Conservation (phyloP, 805 yeast genomes). For the Wilhelminamyces savonicus region DNA sequence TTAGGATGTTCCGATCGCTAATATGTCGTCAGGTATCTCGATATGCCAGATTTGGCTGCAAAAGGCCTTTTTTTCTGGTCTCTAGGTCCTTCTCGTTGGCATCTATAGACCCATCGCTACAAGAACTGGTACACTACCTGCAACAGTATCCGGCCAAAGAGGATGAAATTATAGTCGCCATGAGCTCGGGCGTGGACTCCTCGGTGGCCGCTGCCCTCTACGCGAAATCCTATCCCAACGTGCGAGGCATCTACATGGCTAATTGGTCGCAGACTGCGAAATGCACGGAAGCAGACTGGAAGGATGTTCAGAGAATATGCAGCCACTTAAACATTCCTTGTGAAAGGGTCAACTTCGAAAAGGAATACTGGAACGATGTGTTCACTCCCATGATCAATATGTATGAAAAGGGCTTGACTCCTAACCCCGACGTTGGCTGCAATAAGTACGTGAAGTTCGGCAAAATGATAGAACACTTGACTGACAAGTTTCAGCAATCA, state of each 20-base stretch:
- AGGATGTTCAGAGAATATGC: constrained; percentile 67
- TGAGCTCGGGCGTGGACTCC: constrained; percentile 97
- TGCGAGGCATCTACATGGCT: constrained; percentile 84
- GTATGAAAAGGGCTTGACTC: constrained; percentile 73
- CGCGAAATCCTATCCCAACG: constrained; percentile 50
- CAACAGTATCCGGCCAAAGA: constrained; percentile 42
- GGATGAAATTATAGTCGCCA: constrained; percentile 74
- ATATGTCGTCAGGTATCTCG: too few relatives aligned
- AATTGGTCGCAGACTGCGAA: constrained; percentile 72
- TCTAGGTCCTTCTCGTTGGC: too few relatives aligned
- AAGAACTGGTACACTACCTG: too few relatives aligned
- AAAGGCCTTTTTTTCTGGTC: too few relatives aligned
- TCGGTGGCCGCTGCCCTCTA: constrained; percentile 76
- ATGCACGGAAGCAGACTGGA: constrained; percentile 88
- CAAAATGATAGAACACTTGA: constrained; percentile 51
- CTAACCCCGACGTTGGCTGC: constrained; percentile 92
- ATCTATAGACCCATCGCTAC: too few relatives aligned
- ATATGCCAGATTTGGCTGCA: too few relatives aligned
- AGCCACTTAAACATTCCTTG: constrained; percentile 57
- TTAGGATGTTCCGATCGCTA: too few relatives aligned
- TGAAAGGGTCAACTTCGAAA: constrained; percentile 75
- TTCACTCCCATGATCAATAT: constrained; percentile 84
- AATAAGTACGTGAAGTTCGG: constrained; percentile 88
- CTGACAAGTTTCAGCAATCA: constrained; percentile 7
- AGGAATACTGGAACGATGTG: constrained; percentile 88